Percentiles rank a stretch among this genome's conserved stretches.
Conservation (phyloP, 345 rosid species). For the Gossypium turneri region DNA sequence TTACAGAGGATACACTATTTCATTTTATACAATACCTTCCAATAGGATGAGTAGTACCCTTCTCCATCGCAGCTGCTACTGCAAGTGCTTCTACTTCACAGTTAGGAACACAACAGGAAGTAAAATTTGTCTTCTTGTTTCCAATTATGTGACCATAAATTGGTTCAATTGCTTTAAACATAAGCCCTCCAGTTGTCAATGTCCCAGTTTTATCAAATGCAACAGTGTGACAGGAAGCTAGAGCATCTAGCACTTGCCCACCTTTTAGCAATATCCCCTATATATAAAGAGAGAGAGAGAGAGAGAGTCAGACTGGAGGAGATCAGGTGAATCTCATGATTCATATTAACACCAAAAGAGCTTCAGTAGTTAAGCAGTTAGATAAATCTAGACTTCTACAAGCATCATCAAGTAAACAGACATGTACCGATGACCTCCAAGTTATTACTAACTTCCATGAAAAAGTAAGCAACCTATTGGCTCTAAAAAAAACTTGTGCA, state of each 20-base stretch:
- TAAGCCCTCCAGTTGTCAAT: slow-evolving; percentile 92
- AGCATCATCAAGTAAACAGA: slow-evolving; percentile 2
- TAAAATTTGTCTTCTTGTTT: slow-evolving; percentile 21
- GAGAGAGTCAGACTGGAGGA: neutral
- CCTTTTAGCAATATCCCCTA: slow-evolving; percentile 97
- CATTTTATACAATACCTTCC: slow-evolving; percentile 66
- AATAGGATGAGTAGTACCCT: slow-evolving; percentile 98
- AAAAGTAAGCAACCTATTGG: neutral
- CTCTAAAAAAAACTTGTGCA: neutral
- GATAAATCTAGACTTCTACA: neutral
- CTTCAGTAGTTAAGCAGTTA: neutral
- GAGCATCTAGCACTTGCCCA: slow-evolving; percentile 91
- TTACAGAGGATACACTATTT: neutral
- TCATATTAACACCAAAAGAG: neutral
- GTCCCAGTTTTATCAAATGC: slow-evolving; percentile 99
- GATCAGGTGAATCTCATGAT: neutral
- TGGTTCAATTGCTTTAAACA: slow-evolving; percentile 90
- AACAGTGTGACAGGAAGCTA: slow-evolving; percentile 82
- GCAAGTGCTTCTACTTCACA: slow-evolving; percentile 99
- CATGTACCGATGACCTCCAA: neutral
- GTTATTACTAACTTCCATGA: neutral
- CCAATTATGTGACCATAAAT: slow-evolving; percentile 68
- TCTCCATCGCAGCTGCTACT: slow-evolving; percentile 98
- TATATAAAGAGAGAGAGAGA: neutral
- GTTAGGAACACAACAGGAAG: slow-evolving; percentile 71